These are phyloP conservation scores for Yamadazyma ubonensis DNA, from an alignment of 805 yeast genomes.

Conservation along the genomic window DNA sequence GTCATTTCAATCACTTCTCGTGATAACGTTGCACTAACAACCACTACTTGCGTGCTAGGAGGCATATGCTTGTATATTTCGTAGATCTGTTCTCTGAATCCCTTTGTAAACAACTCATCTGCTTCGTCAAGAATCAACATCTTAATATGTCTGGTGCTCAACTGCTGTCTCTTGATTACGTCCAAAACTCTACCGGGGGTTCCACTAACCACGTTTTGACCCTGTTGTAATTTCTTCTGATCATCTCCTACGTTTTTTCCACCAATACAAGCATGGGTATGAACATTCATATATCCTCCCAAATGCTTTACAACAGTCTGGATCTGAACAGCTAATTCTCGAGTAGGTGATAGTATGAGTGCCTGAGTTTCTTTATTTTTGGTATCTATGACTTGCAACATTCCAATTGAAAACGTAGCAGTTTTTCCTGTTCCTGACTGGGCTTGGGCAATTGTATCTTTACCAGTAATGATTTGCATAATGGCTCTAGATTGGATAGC, in stretches of 20 bases:
- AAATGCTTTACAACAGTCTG: constrained; percentile 82
- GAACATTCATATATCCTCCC: constrained; percentile 84
- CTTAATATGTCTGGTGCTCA: constrained; percentile 73
- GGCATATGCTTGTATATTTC: constrained; percentile 87
- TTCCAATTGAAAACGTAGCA: constrained; percentile 94
- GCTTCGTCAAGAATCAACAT: constrained; percentile 95
- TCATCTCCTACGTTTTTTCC: constrained; percentile 86
- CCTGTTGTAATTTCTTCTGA: constrained; percentile 67
- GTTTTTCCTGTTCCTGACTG: constrained; percentile 99
- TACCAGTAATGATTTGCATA: constrained; percentile 88
- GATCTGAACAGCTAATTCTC: constrained; percentile 94
- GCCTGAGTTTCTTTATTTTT: constrained; percentile 80
- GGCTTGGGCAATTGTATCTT: constrained; percentile 97
- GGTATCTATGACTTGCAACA: constrained; percentile 81
- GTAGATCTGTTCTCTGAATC: constrained; percentile 94
- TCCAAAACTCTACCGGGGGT: constrained; percentile 96
- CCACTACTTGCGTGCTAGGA: constrained; percentile 83
- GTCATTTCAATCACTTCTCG: constrained; percentile 89
- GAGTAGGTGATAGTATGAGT: constrained; percentile 87
- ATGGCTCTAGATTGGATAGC: constrained; percentile 98
- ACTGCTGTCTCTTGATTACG: constrained; percentile 79
- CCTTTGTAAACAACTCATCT: constrained; percentile 88
- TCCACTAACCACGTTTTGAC: constrained; percentile 92
- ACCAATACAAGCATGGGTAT: constrained; percentile 91
- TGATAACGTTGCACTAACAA: constrained; percentile 93